These are phyloP conservation scores for Leptosphaerulina australis DNA, from an alignment of 2,329 filamentous ascomycete genomes.

Conservation along the genomic window DNA sequence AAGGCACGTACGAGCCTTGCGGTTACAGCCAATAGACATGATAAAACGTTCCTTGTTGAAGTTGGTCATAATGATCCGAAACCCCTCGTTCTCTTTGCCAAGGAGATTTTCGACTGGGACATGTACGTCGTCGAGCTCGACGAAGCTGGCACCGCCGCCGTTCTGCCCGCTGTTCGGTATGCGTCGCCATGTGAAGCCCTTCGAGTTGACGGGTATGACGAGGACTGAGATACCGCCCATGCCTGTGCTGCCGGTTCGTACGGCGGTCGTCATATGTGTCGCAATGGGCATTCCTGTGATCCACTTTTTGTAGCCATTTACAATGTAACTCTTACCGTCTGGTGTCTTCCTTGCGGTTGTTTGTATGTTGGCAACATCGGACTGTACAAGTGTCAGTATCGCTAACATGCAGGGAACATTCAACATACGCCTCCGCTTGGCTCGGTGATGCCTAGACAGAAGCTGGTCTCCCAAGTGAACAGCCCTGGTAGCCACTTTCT, in stretches of 20 bases:
- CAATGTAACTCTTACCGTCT: conserved; percentile 72
- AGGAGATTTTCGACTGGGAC: conserved; percentile 62
- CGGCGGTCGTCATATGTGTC: conserved; percentile 67
- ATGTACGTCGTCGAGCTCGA: conserved; percentile 62
- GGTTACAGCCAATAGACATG: conserved; percentile 62
- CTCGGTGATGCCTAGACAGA: conserved; percentile 70
- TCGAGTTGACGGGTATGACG: conserved; percentile 59
- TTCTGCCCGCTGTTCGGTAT: conserved; percentile 72
- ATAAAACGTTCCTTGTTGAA: conserved; percentile 62
- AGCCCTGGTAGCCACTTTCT: conserved; percentile 64
- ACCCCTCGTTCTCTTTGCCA: conserved; percentile 62
- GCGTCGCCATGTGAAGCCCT: conserved; percentile 59
- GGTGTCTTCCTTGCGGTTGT: conserved; percentile 73
- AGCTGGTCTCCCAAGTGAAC: conserved; percentile 64
- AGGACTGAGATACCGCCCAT: conserved; percentile 62
- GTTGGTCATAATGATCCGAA: conserved; percentile 64
- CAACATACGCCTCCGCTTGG: conserved; percentile 56
- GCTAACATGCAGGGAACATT: neutral
- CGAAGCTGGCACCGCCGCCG: conserved; percentile 65
- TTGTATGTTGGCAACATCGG: conserved; percentile 67
- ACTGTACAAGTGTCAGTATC: conserved; percentile 39
- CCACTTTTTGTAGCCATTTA: conserved; percentile 73
- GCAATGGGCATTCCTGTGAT: conserved; percentile 68
- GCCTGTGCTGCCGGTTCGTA: conserved; percentile 63
- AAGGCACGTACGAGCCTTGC: conserved; percentile 63